These are phyloP conservation scores for Luffa acutangula DNA, from an alignment of 306 rosid species.

Conservation along the genomic window DNA sequence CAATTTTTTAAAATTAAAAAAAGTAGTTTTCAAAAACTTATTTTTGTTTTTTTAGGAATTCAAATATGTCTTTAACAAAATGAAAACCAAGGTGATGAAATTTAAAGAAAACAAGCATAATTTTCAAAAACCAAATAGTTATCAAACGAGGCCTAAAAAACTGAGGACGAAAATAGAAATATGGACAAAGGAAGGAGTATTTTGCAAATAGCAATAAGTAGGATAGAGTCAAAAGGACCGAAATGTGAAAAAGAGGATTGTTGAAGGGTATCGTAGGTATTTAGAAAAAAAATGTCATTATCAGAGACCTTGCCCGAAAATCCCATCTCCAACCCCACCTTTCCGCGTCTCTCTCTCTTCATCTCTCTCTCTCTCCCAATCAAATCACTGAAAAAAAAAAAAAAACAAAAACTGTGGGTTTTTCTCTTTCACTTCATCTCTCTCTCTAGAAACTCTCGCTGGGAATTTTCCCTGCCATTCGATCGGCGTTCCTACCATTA, in stretches of 20 bases:
- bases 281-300: slow-evolving; percentile 24
- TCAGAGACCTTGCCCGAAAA: slow-evolving; percentile 18
- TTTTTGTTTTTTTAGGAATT: too few relatives aligned
- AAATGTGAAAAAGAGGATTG: background rate
- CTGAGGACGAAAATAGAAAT: background rate
- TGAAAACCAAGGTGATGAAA: too few relatives aligned
- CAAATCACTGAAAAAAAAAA: slow-evolving; percentile 23
- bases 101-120: too few relatives aligned
- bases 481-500: slow-evolving; percentile 16
- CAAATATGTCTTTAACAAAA: too few relatives aligned
- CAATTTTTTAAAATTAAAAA: too few relatives aligned
- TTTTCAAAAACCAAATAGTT: too few relatives aligned
- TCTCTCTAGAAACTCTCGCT: slow-evolving; percentile 10
- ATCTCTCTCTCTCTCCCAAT: slow-evolving; percentile 36
- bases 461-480: slow-evolving; percentile 35
- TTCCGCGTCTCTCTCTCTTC: slow-evolving; percentile 16
- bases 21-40: too few relatives aligned
- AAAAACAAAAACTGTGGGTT: slow-evolving; percentile 13
- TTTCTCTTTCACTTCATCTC: slow-evolving; percentile 7
- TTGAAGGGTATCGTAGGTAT: background rate
- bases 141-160: too few relatives aligned
- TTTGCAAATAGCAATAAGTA: background rate
- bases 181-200: background rate
- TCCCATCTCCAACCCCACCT: slow-evolving; percentile 7
- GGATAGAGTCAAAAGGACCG: background rate